Percentiles rank a stretch among this genome's conserved stretches.
phyloP scores from a whole-genome alignment of 75 land plant species.

The Cryptomeria japonica region DNA sequence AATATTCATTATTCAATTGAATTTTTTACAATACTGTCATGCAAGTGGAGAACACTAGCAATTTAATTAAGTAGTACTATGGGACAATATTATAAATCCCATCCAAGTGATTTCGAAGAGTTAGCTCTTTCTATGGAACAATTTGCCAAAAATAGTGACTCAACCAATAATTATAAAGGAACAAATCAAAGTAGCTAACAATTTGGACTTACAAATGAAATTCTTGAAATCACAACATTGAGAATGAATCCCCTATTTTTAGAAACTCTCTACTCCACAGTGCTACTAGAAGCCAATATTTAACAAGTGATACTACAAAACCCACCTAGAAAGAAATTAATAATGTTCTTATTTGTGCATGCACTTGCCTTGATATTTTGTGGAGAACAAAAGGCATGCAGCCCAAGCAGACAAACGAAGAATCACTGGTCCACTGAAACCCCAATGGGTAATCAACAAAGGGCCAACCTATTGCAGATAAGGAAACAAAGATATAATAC shows the following conservation, averaged over 20 bases:
- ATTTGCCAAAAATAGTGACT: neutral
- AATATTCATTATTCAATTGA: neutral
- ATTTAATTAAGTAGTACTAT: neutral
- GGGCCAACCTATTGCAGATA: slow-evolving; percentile 66
- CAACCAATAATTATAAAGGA: neutral
- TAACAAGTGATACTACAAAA: neutral
- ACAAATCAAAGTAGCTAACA: neutral
- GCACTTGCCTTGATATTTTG: slow-evolving; percentile 66
- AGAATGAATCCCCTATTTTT: neutral
- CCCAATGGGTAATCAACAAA: slow-evolving; percentile 96
- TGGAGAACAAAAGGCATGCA: slow-evolving; percentile 62
- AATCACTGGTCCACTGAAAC: slow-evolving; percentile 95
- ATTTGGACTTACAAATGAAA: neutral
- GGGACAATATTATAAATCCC: neutral
- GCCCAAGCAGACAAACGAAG: slow-evolving; percentile 98
- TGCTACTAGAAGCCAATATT: neutral
- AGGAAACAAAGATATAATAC: neutral
- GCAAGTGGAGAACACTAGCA: neutral
- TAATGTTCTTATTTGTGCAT: neutral
- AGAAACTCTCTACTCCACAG: neutral
- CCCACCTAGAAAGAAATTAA: neutral
- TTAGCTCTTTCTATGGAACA: neutral
- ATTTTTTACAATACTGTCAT: neutral
- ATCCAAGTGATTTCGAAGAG: neutral
- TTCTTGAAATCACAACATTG: neutral